Evolutionary conservation across 306 rosid species (phyloP).

Genomic region (Astragalus membranaceus): DNA sequence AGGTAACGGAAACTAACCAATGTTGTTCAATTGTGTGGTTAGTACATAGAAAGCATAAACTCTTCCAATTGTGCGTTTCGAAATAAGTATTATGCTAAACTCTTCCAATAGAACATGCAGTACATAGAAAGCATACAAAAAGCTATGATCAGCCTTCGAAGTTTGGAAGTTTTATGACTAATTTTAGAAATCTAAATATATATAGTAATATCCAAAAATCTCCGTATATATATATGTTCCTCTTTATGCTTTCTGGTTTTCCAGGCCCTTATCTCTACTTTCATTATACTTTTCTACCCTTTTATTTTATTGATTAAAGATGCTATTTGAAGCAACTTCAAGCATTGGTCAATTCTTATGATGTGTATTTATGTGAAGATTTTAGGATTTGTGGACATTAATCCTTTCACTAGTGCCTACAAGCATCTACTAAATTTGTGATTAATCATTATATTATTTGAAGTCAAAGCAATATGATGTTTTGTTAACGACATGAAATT

Average conservation of each 20-base stretch:
- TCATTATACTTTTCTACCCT: constrained; percentile 9
- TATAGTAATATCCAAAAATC: background rate
- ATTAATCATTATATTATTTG: constrained; percentile 43
- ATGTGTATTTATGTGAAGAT: constrained; percentile 15
- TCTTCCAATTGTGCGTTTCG: too few relatives aligned
- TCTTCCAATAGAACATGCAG: constrained; percentile 16
- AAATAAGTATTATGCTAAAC: background rate
- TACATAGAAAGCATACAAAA: constrained; percentile 19
- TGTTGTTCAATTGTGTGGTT: too few relatives aligned
- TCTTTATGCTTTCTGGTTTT: background rate
- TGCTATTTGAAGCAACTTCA: constrained; percentile 39
- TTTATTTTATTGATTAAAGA: constrained; percentile 21
- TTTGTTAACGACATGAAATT: constrained; percentile 41
- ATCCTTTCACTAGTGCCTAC: constrained; percentile 5
- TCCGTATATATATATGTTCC: too few relatives aligned
- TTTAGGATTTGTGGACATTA: constrained; percentile 23
- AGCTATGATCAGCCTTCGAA: background rate
- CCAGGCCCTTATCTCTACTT: background rate
- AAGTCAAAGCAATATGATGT: constrained; percentile 47
- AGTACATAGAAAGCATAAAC: too few relatives aligned
- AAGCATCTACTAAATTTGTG: constrained; percentile 14
- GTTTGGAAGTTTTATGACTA: background rate
- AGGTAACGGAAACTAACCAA: too few relatives aligned
- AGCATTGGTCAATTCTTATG: constrained; percentile 18
- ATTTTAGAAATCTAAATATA: background rate